Conservation (phyloP, 2,329 filamentous ascomycete genomes). For the Penicillium rolfsii region DNA sequence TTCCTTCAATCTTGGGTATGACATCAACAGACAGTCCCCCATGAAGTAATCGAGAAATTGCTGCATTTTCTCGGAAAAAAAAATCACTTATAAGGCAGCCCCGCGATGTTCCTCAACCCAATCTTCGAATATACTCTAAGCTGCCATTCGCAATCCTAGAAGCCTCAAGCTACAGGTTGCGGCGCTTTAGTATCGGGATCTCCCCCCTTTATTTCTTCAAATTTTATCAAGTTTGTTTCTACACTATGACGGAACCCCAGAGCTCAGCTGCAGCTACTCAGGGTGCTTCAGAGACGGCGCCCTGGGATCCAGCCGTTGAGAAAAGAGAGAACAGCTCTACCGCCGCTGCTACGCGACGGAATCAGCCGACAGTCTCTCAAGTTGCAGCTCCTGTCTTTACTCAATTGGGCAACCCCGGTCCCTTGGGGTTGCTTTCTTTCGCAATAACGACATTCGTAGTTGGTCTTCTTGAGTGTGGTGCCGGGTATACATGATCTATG, state of each 20-base stretch:
- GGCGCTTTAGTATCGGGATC: background rate
- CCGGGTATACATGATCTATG: conserved; percentile 43
- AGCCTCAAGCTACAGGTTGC: background rate
- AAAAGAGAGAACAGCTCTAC: conserved; percentile 1
- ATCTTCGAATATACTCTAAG: background rate
- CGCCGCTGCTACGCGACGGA: background rate
- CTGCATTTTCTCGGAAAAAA: background rate
- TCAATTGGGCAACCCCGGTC: conserved; percentile 63
- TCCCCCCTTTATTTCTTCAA: background rate
- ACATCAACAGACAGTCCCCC: background rate
- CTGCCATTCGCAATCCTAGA: background rate
- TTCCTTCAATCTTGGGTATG: background rate
- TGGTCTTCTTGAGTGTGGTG: conserved; percentile 52
- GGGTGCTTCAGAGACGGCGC: background rate
- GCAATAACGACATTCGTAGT: conserved; percentile 68
- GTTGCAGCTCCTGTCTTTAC: conserved; percentile 17
- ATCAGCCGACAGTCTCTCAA: conserved; percentile 17
- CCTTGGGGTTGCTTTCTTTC: conserved; percentile 65
- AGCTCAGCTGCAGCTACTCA: background rate
- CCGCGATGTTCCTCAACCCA: background rate
- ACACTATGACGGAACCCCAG: background rate
- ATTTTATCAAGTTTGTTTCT: background rate
- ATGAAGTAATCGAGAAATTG: background rate
- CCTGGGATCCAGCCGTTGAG: background rate
- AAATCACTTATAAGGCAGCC: background rate